Conservation (phyloP, 352 stramenopile species). For the Phytophthora palmivora region DNA sequence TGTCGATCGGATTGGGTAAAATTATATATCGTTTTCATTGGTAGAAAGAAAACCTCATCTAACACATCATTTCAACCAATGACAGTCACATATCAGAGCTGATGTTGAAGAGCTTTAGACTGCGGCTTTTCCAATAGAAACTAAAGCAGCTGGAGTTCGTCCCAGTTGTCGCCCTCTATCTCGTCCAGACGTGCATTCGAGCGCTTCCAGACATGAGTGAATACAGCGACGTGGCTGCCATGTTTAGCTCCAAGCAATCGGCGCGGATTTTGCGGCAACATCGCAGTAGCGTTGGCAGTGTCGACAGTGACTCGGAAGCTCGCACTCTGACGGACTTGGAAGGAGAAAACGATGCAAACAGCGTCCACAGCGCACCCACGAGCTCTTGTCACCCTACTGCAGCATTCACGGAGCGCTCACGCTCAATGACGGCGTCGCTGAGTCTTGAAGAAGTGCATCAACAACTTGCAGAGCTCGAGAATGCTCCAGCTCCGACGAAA, state of each 20-base stretch:
- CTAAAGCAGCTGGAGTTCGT: conserved; percentile 6
- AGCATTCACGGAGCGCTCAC: conserved; percentile 5
- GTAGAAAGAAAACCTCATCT: too few species aligned
- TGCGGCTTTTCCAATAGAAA: neutral
- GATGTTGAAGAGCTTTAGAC: conserved; percentile 19
- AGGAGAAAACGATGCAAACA: conserved; percentile 20
- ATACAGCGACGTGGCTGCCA: conserved; percentile 40
- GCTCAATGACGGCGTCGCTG: conserved; percentile 22
- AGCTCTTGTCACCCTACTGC: conserved; percentile 10
- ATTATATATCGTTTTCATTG: neutral
- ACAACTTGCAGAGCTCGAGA: conserved; percentile 57
- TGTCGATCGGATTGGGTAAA: neutral
- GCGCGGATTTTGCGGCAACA: conserved; percentile 38
- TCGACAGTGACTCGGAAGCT: conserved; percentile 23
- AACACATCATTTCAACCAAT: too few species aligned
- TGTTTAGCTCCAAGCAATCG: conserved; percentile 50
- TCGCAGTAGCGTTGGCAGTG: conserved; percentile 32
- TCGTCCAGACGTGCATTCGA: conserved; percentile 7
- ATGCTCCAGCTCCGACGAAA: conserved; percentile 47
- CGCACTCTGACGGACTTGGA: conserved; percentile 29
- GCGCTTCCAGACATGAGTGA: conserved; percentile 20
- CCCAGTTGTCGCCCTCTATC: conserved; percentile 18
- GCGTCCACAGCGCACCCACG: conserved; percentile 19
- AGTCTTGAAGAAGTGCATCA: conserved; percentile 60
- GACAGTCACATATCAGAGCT: neutral